Conservation (phyloP, 306 rosid species). For the Citrullus colocynthis region DNA sequence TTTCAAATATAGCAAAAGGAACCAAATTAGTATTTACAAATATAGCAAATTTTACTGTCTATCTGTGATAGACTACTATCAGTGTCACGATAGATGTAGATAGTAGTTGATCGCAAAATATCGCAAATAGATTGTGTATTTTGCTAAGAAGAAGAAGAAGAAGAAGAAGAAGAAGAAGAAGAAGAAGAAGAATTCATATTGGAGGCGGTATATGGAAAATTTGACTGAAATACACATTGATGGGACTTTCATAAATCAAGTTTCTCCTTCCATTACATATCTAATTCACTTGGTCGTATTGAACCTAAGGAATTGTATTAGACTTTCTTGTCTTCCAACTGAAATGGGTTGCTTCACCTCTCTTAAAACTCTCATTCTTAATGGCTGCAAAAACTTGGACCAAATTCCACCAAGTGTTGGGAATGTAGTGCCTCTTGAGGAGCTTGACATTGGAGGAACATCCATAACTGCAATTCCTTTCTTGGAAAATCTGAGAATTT, state of each 20-base stretch:
- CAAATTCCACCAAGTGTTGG: neutral
- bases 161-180: too few relatives aligned
- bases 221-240: constrained; percentile 8
- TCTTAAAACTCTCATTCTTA: constrained; percentile 1
- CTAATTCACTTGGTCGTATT: constrained; percentile 4
- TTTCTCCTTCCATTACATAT: neutral
- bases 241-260: neutral
- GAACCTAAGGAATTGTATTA: constrained; percentile 5
- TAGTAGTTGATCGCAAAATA: too few relatives aligned
- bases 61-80: too few relatives aligned
- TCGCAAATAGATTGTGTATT: too few relatives aligned
- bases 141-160: too few relatives aligned
- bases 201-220: neutral
- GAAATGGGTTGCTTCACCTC: neutral
- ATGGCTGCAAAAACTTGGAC: constrained; percentile 4
- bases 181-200: neutral
- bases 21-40: too few relatives aligned
- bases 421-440: neutral
- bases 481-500: neutral
- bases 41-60: too few relatives aligned
- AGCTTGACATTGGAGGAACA: neutral
- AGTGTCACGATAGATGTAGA: too few relatives aligned
- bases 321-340: constrained; percentile 3
- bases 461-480: neutral
- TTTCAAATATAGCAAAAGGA: too few relatives aligned